A percentile compares a stretch with the other conserved stretches of the same genome.
Evolutionary conservation across 805 yeast genomes (phyloP).

Genomic region (Debaryomyces hansenii): DNA sequence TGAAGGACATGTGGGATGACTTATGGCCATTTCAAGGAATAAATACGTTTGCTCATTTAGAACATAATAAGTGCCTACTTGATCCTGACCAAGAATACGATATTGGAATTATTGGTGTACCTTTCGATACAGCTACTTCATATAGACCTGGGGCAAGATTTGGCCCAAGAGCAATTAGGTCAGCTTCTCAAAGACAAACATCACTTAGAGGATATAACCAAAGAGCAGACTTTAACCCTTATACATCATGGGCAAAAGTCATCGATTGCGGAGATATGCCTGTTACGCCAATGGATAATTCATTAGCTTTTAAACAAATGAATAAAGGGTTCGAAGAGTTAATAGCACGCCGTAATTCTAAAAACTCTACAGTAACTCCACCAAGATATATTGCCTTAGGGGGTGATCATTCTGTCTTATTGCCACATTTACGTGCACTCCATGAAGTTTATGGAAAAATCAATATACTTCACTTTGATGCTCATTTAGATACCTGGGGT

Average conservation of each 20-base stretch:
- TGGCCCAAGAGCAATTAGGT: slow-evolving; percentile 73
- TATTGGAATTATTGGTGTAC: slow-evolving; percentile 74
- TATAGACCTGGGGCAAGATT: slow-evolving; percentile 82
- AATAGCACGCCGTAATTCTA: slow-evolving; percentile 38
- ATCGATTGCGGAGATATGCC: slow-evolving; percentile 62
- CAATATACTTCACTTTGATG: slow-evolving; percentile 79
- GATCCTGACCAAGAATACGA: slow-evolving; percentile 53
- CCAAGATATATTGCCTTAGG: slow-evolving; percentile 75
- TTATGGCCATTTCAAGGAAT: slow-evolving; percentile 73
- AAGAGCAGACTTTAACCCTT: slow-evolving; percentile 59
- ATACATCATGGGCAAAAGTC: slow-evolving; percentile 47
- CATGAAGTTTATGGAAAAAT: slow-evolving; percentile 62
- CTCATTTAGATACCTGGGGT: slow-evolving; percentile 81
- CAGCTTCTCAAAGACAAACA: slow-evolving; percentile 71
- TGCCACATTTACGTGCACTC: slow-evolving; percentile 71
- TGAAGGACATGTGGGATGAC: slow-evolving; percentile 69
- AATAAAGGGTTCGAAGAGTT: slow-evolving; percentile 55
- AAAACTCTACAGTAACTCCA: slow-evolving; percentile 26
- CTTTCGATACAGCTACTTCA: slow-evolving; percentile 80
- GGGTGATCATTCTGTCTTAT: slow-evolving; percentile 77
- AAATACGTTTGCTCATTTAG: slow-evolving; percentile 73
- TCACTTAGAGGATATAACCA: slow-evolving; percentile 68
- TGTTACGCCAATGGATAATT: slow-evolving; percentile 59
- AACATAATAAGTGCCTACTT: slow-evolving; percentile 56
- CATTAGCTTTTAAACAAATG: slow-evolving; percentile 54